Percentiles rank a stretch among this genome's conserved stretches.
These are phyloP conservation scores for Lactarius akahatsu DNA, from an alignment of 768 basidiomycete genomes.

Conservation along the genomic window DNA sequence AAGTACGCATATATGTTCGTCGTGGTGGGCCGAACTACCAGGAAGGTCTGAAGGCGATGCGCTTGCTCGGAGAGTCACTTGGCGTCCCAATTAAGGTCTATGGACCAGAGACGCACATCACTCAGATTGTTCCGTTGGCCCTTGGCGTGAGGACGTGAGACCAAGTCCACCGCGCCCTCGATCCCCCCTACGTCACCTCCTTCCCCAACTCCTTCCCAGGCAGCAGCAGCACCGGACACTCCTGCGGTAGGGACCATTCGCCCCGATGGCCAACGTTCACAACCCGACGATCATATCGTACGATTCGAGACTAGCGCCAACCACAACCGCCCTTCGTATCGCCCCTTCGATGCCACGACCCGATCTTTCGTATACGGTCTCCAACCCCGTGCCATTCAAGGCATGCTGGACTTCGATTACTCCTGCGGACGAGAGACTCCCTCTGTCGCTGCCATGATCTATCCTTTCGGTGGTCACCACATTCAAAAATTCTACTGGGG, in stretches of 20 bases:
- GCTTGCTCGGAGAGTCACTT: constrained; percentile 92
- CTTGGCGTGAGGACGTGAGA: constrained; percentile 75
- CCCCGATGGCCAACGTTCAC: constrained; percentile 75
- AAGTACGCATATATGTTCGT: constrained; percentile 94
- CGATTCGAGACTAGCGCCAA: constrained; percentile 62
- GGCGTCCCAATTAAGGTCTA: constrained; percentile 97
- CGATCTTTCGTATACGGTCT: constrained; percentile 98
- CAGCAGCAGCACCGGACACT: constrained; percentile 38
- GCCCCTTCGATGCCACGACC: constrained; percentile 92
- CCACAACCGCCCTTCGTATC: constrained; percentile 67
- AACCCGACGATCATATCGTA: constrained; percentile 86
- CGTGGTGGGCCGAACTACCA: constrained; percentile 99
- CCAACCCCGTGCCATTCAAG: constrained; percentile 98
- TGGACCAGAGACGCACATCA: constrained; percentile 98
- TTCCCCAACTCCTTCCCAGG: constrained; percentile 43
- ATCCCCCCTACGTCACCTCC: constrained; percentile 50
- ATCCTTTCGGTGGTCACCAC: constrained; percentile 99
- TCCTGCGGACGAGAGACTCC: constrained; percentile 91
- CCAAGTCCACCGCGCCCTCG: constrained; percentile 38
- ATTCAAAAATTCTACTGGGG: constrained; percentile 99
- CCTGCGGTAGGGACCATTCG: constrained; percentile 67
- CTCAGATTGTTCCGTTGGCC: constrained; percentile 97
- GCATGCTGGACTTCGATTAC: constrained; percentile 98
- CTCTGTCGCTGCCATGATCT: constrained; percentile 98
- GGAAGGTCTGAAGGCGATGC: constrained; percentile 98